Evolutionary conservation across 108 stramenopile genomes (phyloP), one percentile per base, ranked within the genome.

Genomic region (Parmales sp.): DNA sequence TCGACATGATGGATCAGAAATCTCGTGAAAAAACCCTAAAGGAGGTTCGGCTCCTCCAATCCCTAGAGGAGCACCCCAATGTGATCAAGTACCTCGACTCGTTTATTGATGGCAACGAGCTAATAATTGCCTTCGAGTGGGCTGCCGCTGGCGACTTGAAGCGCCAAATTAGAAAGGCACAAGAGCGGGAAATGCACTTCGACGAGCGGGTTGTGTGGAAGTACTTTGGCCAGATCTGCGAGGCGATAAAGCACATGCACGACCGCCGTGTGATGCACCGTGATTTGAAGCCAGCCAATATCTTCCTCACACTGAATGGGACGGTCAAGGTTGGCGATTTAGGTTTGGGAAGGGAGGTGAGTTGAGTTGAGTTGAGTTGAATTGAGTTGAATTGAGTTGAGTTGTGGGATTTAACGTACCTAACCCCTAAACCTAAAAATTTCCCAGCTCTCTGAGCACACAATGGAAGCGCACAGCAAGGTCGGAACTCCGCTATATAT

Each of bases 91-190:
- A 78, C 74, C 41, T 63, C n/a, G 83, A 83, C 44, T 66, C 50
- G 25, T 77, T 80, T 48, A 39, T 80, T 6, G 69, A 43, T 2
- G 72, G 69, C 0, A 46, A 74, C 11, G 79, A 82, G 41, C 51
- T 82, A 9, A 29, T 77, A 13, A 79, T 77, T 9, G 76, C 79
- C 16, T 76, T 80, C 39, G 82, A 81, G 63, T 83, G 78, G 80
- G 80, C 81, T 0, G 48, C 77, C 7, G 83, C 83, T 0, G 83
- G 83, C 23, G 83, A 83, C 37, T 37, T 83, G 11, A 83, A 83
- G 67, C 39, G 83, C 1, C 79, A 82, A 45, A 50, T 83, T 1
- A 39, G 81, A 0, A 82, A 82, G 51, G 82, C 82, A 3, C 39
- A 38, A 5, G 76, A 75, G 69, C 28, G 69, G 4, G 6, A 31